A percentile compares a stretch with the other conserved stretches of the same genome.
phyloP scores from a whole-genome alignment of 768 basidiomycete genomes.

The Botryobasidium botryosum region DNA sequence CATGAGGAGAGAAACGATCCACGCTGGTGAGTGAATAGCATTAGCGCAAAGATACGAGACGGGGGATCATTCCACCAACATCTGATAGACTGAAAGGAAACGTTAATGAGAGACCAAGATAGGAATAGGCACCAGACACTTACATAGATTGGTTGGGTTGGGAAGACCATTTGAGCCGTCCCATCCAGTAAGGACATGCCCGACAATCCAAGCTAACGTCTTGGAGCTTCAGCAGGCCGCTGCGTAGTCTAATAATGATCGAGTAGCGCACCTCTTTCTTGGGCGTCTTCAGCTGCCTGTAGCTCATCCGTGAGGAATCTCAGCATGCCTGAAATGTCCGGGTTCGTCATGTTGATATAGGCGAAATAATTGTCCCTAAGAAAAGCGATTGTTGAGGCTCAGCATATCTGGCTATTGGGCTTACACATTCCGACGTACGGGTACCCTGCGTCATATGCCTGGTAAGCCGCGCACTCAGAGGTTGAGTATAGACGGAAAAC shows the following conservation, averaged over 20 bases:
- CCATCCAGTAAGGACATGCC: conserved; percentile 44
- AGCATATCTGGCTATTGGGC: too few relatives aligned
- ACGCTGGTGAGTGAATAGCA: conserved; percentile 38
- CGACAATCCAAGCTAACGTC: conserved; percentile 31
- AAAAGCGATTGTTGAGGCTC: too few relatives aligned
- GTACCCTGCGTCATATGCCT: too few relatives aligned
- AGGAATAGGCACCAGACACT: conserved; percentile 22
- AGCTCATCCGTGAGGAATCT: conserved; percentile 63
- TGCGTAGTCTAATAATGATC: not conserved
- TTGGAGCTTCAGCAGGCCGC: not conserved
- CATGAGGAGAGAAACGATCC: conserved; percentile 63
- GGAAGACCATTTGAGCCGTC: conserved; percentile 48
- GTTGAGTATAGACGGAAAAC: conserved; percentile 16
- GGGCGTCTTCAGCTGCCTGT: conserved; percentile 59
- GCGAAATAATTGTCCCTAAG: conserved; percentile 43
- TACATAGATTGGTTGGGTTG: conserved; percentile 56
- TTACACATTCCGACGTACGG: too few relatives aligned
- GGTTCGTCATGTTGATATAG: conserved; percentile 54
- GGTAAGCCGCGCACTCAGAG: too few relatives aligned
- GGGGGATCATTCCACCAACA: not conserved
- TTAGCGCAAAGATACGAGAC: not conserved
- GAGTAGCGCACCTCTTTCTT: conserved; percentile 38
- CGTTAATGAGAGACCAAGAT: conserved; percentile 4
- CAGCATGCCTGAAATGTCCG: conserved; percentile 60
- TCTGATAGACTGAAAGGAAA: not conserved